A percentile compares a stretch with the other conserved stretches of the same genome.
These are phyloP conservation scores for Suhomyces emberorum DNA, from an alignment of 805 yeast species.

Conservation along the genomic window DNA sequence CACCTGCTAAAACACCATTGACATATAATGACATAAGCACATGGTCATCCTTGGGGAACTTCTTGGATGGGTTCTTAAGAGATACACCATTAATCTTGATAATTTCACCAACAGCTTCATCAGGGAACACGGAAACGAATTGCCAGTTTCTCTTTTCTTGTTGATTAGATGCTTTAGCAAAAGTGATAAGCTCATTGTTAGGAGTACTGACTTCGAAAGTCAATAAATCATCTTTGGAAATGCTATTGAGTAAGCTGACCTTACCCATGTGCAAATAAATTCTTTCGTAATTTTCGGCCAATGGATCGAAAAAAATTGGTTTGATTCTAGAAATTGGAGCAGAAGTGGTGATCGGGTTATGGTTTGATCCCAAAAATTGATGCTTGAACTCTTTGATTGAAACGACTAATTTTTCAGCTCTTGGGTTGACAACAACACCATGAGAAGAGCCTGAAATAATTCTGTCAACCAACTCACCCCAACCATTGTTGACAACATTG, in stretches of 20 bases:
- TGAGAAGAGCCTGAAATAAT: slow-evolving; percentile 69
- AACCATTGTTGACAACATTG: slow-evolving; percentile 54
- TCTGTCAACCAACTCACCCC: slow-evolving; percentile 85
- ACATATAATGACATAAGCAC: slow-evolving; percentile 54
- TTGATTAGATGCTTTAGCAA: slow-evolving; percentile 70
- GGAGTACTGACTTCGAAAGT: slow-evolving; percentile 55
- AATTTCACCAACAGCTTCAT: slow-evolving; percentile 70
- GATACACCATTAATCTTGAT: slow-evolving; percentile 62
- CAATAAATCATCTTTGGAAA: slow-evolving; percentile 39
- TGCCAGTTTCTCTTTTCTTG: slow-evolving; percentile 53
- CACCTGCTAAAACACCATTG: slow-evolving; percentile 63
- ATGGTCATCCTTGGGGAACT: slow-evolving; percentile 46
- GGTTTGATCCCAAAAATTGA: slow-evolving; percentile 25
- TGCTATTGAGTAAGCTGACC: slow-evolving; percentile 29
- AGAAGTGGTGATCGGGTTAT: slow-evolving; percentile 30
- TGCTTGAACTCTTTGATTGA: slow-evolving; percentile 72
- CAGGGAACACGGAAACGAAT: slow-evolving; percentile 68
- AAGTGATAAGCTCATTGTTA: slow-evolving; percentile 46
- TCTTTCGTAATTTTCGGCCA: slow-evolving; percentile 57
- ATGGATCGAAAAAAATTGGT: slow-evolving; percentile 62
- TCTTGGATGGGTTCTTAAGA: slow-evolving; percentile 30
- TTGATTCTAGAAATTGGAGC: slow-evolving; percentile 62
- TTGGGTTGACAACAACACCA: slow-evolving; percentile 78
- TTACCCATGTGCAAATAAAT: slow-evolving; percentile 59
- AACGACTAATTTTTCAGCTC: slow-evolving; percentile 68